Evolutionary conservation across 75 land plant species (phyloP).

Genomic region (Cupressus sempervirens): DNA sequence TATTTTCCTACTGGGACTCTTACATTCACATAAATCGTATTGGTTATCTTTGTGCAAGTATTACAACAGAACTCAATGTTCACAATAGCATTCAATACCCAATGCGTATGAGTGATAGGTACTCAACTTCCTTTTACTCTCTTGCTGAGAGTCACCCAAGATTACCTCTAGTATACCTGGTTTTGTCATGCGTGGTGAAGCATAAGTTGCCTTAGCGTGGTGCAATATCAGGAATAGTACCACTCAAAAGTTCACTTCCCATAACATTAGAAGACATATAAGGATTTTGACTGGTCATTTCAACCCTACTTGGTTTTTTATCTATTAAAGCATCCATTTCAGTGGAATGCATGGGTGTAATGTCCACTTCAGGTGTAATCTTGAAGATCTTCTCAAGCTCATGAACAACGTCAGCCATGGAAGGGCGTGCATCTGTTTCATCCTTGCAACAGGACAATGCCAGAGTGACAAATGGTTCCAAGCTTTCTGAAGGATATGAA

Average conservation of each 20-base stretch:
- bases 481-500: constrained; percentile 51
- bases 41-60: background rate
- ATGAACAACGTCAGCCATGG: constrained; percentile 68
- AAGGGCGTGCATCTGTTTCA: constrained; percentile 54
- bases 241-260: constrained; percentile 42
- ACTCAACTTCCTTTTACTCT: background rate
- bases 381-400: constrained; percentile 45
- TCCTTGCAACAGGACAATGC: constrained; percentile 67
- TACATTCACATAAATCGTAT: background rate
- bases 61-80: background rate
- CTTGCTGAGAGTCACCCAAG: background rate
- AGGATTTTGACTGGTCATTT: constrained; percentile 2
- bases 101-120: background rate
- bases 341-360: background rate
- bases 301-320: background rate
- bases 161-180: constrained; percentile 15
- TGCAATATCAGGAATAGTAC: constrained; percentile 30
- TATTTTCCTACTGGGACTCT: background rate
- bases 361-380: constrained; percentile 28
- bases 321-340: background rate
- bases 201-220: constrained; percentile 30
- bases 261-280: constrained; percentile 22
- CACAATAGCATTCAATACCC: background rate
- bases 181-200: constrained; percentile 8
- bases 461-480: constrained; percentile 47